A percentile compares a stretch with the other conserved stretches of the same genome.
phyloP scores from a whole-genome alignment of 1,284 basidiomycete species.

The Microbotryomycetes sp. region DNA sequence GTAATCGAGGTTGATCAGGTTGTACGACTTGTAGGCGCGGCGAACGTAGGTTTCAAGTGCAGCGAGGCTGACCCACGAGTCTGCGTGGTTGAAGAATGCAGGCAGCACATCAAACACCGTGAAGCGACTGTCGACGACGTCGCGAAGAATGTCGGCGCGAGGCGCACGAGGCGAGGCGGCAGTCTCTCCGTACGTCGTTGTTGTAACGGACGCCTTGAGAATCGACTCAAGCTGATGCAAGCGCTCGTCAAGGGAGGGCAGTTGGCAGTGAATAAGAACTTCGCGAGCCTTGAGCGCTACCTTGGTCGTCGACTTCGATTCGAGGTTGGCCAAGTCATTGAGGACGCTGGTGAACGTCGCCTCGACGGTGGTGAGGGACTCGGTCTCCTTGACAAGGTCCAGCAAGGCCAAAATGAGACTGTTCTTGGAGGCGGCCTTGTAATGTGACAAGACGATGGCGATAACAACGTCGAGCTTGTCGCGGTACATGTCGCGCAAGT shows the following conservation, averaged over 20 bases:
- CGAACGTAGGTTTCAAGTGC: conserved; percentile 94
- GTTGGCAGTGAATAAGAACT: conserved; percentile 88
- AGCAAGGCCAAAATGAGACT: conserved; percentile 78
- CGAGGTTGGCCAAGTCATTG: conserved; percentile 71
- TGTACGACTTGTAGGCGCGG: conserved; percentile 93
- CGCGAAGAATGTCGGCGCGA: conserved; percentile 75
- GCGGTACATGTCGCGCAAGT: conserved; percentile 84
- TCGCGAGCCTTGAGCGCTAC: conserved; percentile 95
- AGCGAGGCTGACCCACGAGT: conserved; percentile 78
- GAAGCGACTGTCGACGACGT: conserved; percentile 92
- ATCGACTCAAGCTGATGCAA: conserved; percentile 89
- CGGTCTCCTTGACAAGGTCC: conserved; percentile 72
- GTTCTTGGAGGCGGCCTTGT: conserved; percentile 88
- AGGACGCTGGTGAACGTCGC: conserved; percentile 62
- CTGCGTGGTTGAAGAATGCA: conserved; percentile 81
- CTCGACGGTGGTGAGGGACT: conserved; percentile 47
- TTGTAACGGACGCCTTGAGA: conserved; percentile 77
- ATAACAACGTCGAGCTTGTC: conserved; percentile 86
- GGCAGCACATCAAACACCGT: conserved; percentile 96
- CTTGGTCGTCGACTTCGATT: conserved; percentile 79
- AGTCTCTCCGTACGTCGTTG: conserved; percentile 80
- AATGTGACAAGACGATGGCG: conserved; percentile 83
- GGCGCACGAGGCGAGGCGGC: conserved; percentile 62
- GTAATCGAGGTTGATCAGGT: conserved; percentile 83
- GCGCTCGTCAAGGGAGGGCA: conserved; percentile 95